Percentiles rank a stretch among this genome's conserved stretches.
Evolutionary conservation across 805 yeast genomes (phyloP).

Genomic region (Ogataea chonburiensis): DNA sequence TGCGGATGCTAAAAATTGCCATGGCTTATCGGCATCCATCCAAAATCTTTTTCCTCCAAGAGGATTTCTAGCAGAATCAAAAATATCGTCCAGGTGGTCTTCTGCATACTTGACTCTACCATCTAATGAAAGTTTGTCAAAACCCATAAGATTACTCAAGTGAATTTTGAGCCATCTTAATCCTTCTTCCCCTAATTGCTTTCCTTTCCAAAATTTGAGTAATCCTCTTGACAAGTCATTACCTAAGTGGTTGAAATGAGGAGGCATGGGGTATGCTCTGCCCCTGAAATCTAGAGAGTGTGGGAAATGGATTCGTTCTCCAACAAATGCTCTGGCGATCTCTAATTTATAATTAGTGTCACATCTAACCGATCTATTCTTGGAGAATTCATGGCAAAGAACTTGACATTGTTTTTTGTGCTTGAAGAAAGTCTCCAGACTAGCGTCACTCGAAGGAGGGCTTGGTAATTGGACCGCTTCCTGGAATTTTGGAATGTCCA

Average conservation of each 20-base stretch:
- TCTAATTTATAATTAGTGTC: slow-evolving; percentile 91
- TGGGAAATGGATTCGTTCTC: slow-evolving; percentile 76
- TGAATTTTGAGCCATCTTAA: slow-evolving; percentile 75
- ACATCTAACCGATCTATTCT: slow-evolving; percentile 83
- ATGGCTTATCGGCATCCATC: slow-evolving; percentile 75
- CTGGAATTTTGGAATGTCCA: slow-evolving; percentile 63
- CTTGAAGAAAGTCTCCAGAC: slow-evolving; percentile 66
- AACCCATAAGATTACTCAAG: slow-evolving; percentile 69
- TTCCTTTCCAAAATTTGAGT: slow-evolving; percentile 75
- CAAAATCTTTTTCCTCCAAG: slow-evolving; percentile 59
- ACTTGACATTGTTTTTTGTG: slow-evolving; percentile 65
- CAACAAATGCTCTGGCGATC: slow-evolving; percentile 88
- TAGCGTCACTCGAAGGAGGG: slow-evolving; percentile 60
- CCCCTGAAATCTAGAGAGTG: slow-evolving; percentile 83
- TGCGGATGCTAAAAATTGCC: slow-evolving; percentile 76
- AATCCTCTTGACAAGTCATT: slow-evolving; percentile 74
- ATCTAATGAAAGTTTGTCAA: slow-evolving; percentile 66
- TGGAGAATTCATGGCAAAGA: slow-evolving; percentile 57
- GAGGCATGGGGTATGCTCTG: slow-evolving; percentile 78
- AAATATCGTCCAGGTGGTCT: slow-evolving; percentile 51
- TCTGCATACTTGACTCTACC: slow-evolving; percentile 64
- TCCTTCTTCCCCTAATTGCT: slow-evolving; percentile 61
- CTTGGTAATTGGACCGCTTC: slow-evolving; percentile 50
- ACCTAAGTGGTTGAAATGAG: slow-evolving; percentile 79
- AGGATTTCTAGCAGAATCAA: slow-evolving; percentile 64